Evolutionary conservation across 1,139 yeast genomes (phyloP).

Genomic region (Blastobotrys indianensis): DNA sequence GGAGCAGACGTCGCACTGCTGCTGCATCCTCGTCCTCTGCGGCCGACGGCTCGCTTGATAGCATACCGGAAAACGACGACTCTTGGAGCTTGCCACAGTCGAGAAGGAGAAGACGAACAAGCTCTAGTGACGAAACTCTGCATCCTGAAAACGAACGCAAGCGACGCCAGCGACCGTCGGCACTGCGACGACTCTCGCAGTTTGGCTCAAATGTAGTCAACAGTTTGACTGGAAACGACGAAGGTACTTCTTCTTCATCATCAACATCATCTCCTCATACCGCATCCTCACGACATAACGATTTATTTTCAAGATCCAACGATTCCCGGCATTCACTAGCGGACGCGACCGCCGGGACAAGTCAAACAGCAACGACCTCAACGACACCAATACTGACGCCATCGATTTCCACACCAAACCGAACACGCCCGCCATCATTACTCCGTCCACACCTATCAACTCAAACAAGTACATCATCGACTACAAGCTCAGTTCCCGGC

Average conservation of each 20-base stretch:
- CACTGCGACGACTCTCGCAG: slow-evolving; percentile 13
- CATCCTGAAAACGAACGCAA: slow-evolving; percentile 7
- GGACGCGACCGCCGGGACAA: too few relatives aligned
- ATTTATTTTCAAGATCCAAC: background rate
- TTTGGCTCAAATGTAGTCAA: slow-evolving; percentile 13
- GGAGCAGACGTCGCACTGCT: too few relatives aligned
- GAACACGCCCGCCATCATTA: too few relatives aligned
- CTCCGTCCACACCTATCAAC: too few relatives aligned
- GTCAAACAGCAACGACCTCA: too few relatives aligned
- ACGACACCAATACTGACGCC: too few relatives aligned
- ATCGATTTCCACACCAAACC: too few relatives aligned
- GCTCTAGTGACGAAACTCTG: slow-evolving; percentile 8
- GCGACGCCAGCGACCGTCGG: slow-evolving; percentile 11
- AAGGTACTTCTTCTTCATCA: slow-evolving; percentile 1
- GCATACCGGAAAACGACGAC: background rate
- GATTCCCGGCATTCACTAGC: too few relatives aligned
- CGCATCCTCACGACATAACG: background rate
- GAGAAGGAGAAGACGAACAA: slow-evolving; percentile 12
- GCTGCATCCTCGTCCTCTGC: too few relatives aligned
- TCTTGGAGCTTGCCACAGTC: slow-evolving; percentile 6
- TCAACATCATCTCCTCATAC: background rate
- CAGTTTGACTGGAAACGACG: slow-evolving; percentile 5
- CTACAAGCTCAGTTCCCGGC: too few relatives aligned
- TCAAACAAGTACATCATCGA: too few relatives aligned
- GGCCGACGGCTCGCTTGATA: too few relatives aligned